These are phyloP conservation scores for Xylaria sp. DNA, from an alignment of 2,329 filamentous ascomycete genomes.

Conservation along the genomic window DNA sequence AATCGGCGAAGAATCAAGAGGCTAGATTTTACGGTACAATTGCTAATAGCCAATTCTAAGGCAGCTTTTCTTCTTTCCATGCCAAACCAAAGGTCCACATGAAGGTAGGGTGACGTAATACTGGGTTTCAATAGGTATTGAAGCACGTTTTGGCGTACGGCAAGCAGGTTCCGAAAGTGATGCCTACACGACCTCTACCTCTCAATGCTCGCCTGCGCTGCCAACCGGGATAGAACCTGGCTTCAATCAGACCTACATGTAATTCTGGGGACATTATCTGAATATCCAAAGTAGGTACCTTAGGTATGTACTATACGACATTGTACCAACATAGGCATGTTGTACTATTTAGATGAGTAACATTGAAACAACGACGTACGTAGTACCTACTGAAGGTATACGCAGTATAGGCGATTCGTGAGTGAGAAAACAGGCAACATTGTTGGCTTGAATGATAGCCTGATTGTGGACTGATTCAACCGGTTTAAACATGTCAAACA, in stretches of 20 bases:
- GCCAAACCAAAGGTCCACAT: background rate
- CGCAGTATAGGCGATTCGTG: background rate
- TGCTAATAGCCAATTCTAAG: background rate
- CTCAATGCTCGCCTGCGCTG: too few relatives aligned
- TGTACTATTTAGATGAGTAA: too few relatives aligned
- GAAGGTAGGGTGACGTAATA: background rate
- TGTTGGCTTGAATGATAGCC: constrained; percentile 7
- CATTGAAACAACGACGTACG: too few relatives aligned
- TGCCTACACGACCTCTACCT: too few relatives aligned
- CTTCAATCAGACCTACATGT: too few relatives aligned
- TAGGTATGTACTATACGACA: too few relatives aligned
- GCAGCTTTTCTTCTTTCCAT: background rate
- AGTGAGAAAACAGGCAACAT: background rate
- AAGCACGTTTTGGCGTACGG: background rate
- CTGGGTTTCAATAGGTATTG: background rate
- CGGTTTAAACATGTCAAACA: constrained; percentile 2
- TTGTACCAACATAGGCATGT: too few relatives aligned
- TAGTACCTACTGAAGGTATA: too few relatives aligned
- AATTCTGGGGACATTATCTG: too few relatives aligned
- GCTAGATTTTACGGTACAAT: background rate
- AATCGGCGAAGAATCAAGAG: background rate
- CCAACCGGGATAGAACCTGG: too few relatives aligned
- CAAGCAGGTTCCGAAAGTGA: background rate
- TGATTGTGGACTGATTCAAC: constrained; percentile 9
- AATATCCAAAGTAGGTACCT: too few relatives aligned